Base-by-base conservation (phyloP, 139 green algal species). In the Choricystis sp. region DNA sequence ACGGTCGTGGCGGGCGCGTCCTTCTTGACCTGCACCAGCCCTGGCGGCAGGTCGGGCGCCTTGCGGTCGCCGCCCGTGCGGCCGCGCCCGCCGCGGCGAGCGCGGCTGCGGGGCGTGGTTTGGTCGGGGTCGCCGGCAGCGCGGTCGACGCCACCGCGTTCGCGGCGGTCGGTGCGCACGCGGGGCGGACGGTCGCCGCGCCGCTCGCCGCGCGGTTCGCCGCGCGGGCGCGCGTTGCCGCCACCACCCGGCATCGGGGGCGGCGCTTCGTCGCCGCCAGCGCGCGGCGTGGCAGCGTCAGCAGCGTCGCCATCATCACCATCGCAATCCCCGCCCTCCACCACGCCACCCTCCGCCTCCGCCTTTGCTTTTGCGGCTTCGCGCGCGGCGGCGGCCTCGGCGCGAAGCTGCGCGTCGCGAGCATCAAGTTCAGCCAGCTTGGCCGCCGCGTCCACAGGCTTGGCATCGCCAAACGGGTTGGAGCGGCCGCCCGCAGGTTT, bases 381-480 rank as follows among this genome's bases (percentile, higher is more conserved):
- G 40, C 9, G 9, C 3, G 26, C 57, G 24, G 23, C 27, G 22
- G 21, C 5, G 24, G 29, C 29, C 26, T 26, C 63, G 21, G 55
- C 61, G 64, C 60, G 71, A 59, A 29, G 31, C 60, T 73, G 63
- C 27, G 26, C 61, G 28, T 73, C 58, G 22, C 71, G 65, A 64
- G 76, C 71, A 31, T 83, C 77, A 25, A 83, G 48, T 62, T 81
- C 71, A 24, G 40, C 31, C 49, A 81, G 63, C 60, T 66, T 74
- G 29, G 71, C 56, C 1, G 60, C 60, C 16, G 74, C 72, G 61
- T 83, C 71, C 19, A 70, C 61, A 19, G 77, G 77, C 60, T 70
- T 72, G 48, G 77, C 77, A 25, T 60, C 63, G 2, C 77, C 77
- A 69, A 83, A 83, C 9, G 74, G 77, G 59, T 83, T 81, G 26